Conservation (phyloP, 352 stramenopile species). For the Peronospora belbahrii region DNA sequence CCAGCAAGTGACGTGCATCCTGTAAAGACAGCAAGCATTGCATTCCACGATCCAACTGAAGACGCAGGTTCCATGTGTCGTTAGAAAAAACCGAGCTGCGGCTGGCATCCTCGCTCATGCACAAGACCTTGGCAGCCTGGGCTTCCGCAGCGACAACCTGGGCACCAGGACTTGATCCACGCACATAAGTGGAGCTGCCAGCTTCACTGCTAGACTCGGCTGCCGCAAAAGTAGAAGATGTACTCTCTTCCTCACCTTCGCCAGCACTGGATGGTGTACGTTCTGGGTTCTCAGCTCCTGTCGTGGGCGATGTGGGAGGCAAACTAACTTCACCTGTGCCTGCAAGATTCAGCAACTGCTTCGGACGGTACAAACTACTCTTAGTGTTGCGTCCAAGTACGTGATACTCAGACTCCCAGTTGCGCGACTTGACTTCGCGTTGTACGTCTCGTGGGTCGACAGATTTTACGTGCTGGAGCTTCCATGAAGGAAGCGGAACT, state of each 20-base stretch:
- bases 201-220: slow-evolving; percentile 28
- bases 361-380: slow-evolving; percentile 70
- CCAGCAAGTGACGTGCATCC: slow-evolving; percentile 72
- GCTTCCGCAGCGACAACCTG: slow-evolving; percentile 21
- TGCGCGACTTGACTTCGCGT: slow-evolving; percentile 56
- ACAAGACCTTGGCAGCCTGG: slow-evolving; percentile 39
- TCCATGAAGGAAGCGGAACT: slow-evolving; percentile 68
- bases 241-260: slow-evolving; percentile 5
- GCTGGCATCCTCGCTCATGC: slow-evolving; percentile 37
- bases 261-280: slow-evolving; percentile 12
- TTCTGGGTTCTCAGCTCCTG: slow-evolving; percentile 15
- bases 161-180: slow-evolving; percentile 20
- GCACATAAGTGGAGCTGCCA: slow-evolving; percentile 10
- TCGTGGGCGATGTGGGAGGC: slow-evolving; percentile 6
- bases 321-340: slow-evolving; percentile 7
- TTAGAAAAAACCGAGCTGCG: slow-evolving; percentile 66
- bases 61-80: slow-evolving; percentile 61
- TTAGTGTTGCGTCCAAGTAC: slow-evolving; percentile 74
- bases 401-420: slow-evolving; percentile 65
- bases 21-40: slow-evolving; percentile 74
- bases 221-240: slow-evolving; percentile 5
- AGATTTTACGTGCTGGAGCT: slow-evolving; percentile 78
- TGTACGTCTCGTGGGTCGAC: slow-evolving; percentile 53
- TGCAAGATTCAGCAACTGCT: slow-evolving; percentile 52
- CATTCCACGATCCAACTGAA: slow-evolving; percentile 65